A percentile compares a stretch with the other conserved stretches of the same genome.
Evolutionary conservation across 1,139 yeast genomes (phyloP).

Genomic region (Pichia inconspicua): DNA sequence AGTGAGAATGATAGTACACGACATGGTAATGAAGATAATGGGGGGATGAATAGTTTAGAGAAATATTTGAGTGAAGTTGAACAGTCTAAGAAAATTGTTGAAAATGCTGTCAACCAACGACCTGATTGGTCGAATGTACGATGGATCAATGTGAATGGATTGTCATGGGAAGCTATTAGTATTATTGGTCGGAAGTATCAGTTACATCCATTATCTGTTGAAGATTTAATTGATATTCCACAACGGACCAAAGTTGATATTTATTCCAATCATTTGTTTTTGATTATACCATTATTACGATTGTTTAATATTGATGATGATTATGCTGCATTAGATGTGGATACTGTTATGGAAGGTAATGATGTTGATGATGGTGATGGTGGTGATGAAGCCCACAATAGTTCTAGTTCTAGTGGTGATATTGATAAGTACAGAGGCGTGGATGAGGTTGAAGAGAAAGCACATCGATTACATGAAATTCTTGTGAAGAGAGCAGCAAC

Average conservation of each 20-base stretch:
- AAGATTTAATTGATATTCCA: conserved; percentile 52
- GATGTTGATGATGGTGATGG: background rate
- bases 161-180: conserved; percentile 50
- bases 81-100: conserved; percentile 22
- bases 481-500: conserved; percentile 6
- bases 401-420: background rate
- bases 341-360: background rate
- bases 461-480: background rate
- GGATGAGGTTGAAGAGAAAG: background rate
- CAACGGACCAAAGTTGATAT: conserved; percentile 48
- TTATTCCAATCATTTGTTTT: conserved; percentile 41
- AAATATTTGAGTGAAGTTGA: conserved; percentile 19
- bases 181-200: conserved; percentile 37
- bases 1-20: conserved; percentile 18
- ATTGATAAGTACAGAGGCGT: background rate
- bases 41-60: conserved; percentile 6
- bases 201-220: conserved; percentile 43
- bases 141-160: conserved; percentile 49
- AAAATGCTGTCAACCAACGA: conserved; percentile 20
- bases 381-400: background rate
- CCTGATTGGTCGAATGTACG: conserved; percentile 44
- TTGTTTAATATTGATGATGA: conserved; percentile 27
- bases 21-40: conserved; percentile 4
- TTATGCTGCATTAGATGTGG: conserved; percentile 3
- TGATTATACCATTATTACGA: conserved; percentile 43